Evolutionary conservation across 129 eudicot species (phyloP).

Genomic region (Heracleum sosnowskyi): DNA sequence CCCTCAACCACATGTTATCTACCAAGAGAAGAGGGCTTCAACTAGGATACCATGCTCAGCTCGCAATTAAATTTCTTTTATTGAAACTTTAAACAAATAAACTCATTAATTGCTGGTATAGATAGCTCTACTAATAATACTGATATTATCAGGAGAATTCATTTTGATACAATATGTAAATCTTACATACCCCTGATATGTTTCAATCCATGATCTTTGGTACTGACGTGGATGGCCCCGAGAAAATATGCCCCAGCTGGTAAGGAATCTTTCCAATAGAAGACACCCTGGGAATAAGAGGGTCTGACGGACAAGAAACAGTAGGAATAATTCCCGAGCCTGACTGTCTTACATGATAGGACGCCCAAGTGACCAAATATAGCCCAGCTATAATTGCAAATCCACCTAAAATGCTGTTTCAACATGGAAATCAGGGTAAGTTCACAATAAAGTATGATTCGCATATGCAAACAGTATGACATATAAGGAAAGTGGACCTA

Average conservation of each 20-base stretch:
- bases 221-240: constrained; percentile 44
- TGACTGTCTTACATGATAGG: constrained; percentile 52
- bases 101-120: not conserved
- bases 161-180: not conserved
- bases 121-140: not conserved
- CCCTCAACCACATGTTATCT: not conserved
- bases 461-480: not conserved
- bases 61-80: not conserved
- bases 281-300: constrained; percentile 39
- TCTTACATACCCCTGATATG: not conserved
- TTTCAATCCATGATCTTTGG: constrained; percentile 60
- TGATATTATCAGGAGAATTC: not conserved
- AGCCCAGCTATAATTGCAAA: constrained; percentile 72
- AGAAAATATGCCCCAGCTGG: constrained; percentile 39
- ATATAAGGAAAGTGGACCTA: not conserved
- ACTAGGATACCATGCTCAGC: not conserved
- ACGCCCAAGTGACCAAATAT: constrained; percentile 94
- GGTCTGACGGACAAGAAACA: constrained; percentile 45
- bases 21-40: not conserved
- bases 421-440: constrained; percentile 8
- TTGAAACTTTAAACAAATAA: not conserved
- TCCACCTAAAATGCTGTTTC: constrained; percentile 81
- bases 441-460: not conserved
- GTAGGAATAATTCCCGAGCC: constrained; percentile 22
- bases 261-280: constrained; percentile 29